Evolutionary conservation across 2,329 filamentous ascomycete genomes (phyloP), one percentile per base, ranked within the genome.

Genomic region (Sporothrix protearum): DNA sequence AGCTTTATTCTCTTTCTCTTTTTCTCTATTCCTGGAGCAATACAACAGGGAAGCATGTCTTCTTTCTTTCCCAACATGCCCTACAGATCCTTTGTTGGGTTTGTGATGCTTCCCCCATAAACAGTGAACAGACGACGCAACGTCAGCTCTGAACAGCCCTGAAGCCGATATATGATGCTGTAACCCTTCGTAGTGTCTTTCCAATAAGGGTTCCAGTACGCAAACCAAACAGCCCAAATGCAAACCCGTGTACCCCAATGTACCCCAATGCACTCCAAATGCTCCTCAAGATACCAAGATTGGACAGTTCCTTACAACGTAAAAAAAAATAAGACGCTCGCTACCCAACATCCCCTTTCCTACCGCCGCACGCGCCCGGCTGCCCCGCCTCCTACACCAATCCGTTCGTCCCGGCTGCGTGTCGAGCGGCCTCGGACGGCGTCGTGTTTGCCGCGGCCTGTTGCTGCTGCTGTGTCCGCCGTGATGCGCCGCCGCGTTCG

Each of bases 381-480:
- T 25, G 69, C 59, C 1, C 39, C 74, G 55, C 76, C 74, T 9
- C 74, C 71, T 1, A 77, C 71, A 22, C 77, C 77, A 7, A 78
- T 76, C 68, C 79, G 74, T 75, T 80, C 79, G 57, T 80, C 79
- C 39, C 78, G 74, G 19, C 74, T 78, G 72, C 78, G 75, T 64
- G 77, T 78, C 16, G 70, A 69, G 71, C 78, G 73, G 51, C 73
- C 49, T 78, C 77, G 7, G 76, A 76, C 19, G 77, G 76, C 2
- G 76, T 75, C 19, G 75, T 73, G 1, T 66, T 49, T 45, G 45
- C 69, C 19, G 30, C 68, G 7, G 68, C 71, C 10, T 70, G 66
- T 59, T 39, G 71, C 68, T 49, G 70, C 28, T 22, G 72, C 16
- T 30, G 66, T 42, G 49, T 70, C 51, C 39, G 71, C 10, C 53